Evolutionary conservation across 2,329 filamentous ascomycete species (phyloP).

Genomic region (Xylaria sp.): DNA sequence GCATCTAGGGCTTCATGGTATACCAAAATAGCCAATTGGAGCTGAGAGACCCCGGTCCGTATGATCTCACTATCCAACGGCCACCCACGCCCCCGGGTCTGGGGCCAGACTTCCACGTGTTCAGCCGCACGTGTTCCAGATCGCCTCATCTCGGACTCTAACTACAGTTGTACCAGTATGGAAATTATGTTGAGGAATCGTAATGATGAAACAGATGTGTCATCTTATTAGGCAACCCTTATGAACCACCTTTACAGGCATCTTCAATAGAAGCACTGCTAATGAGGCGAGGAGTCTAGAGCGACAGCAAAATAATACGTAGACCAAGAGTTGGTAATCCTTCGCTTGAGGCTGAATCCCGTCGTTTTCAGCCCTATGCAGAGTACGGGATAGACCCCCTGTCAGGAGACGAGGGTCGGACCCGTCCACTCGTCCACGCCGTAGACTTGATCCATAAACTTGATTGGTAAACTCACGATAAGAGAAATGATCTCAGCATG

Average conservation of each 20-base stretch:
- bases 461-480: background rate
- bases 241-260: background rate
- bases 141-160: conserved; percentile 5
- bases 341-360: background rate
- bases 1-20: conserved; percentile 1
- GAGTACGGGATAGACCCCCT: background rate
- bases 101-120: background rate
- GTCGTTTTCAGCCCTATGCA: background rate
- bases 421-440: background rate
- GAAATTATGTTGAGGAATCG: conserved; percentile 3
- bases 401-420: background rate
- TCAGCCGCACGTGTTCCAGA: background rate
- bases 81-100: background rate
- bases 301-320: background rate
- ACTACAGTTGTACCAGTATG: background rate
- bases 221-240: background rate
- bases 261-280: background rate
- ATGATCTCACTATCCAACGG: conserved; percentile 8
- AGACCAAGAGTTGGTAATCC: background rate
- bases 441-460: background rate
- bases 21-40: conserved; percentile 7
- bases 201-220: background rate
- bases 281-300: background rate
- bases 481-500: background rate
- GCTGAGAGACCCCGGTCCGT: conserved; percentile 6